Base-by-base conservation (phyloP, 2,329 filamentous ascomycete species). In the Tolypocladium guangdongense region DNA sequence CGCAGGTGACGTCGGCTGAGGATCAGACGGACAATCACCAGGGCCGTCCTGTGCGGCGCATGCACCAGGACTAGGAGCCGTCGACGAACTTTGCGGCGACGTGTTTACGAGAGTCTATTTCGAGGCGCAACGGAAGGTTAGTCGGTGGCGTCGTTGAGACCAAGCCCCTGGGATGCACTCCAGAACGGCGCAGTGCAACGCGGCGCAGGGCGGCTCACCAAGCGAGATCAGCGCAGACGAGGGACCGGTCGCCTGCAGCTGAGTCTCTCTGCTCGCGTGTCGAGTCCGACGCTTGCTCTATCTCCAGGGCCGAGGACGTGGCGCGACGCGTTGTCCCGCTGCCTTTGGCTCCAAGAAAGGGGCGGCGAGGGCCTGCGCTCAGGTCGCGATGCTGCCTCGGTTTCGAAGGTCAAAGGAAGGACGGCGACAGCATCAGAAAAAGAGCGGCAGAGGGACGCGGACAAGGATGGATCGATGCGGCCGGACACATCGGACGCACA, bases 211-310 rank as follows among this genome's bases (percentile, higher is more conserved):
- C 32, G 46, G 59, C 75, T 76, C 66, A 79, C 77, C 74, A 71
- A 66, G 65, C 63, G 76, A 80, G 79, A 82, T 77, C 79, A 82
- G 78, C 70, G 76, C 80, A 83, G 80, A 83, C 80, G 78, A 80
- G 66, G 62, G 60, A 66, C 57, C 62, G 66, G 68, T 80, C 79
- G 80, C 75, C 80, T 80, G 78, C 77, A 73, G 71, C 80, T 78
- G 77, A 76, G 68, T 74, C 78, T 81, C 77, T 57, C 57, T 62
- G 56, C 56, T 60, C 62, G 58, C 58, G 62, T 64, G 59, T 61
- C 56, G 54, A 59, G 51, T 58, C 56, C 55, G 52, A 33, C 43
- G 55, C 41, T 53, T 37, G 51, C 57, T 54, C 52, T 52, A 37
- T 49, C 52, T 50, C 32, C 46, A 22, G 4, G 20, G 30, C 41